Evolutionary conservation across 176 grass and related monocot species (phyloP).

Genomic region (Oryza brachyantha): DNA sequence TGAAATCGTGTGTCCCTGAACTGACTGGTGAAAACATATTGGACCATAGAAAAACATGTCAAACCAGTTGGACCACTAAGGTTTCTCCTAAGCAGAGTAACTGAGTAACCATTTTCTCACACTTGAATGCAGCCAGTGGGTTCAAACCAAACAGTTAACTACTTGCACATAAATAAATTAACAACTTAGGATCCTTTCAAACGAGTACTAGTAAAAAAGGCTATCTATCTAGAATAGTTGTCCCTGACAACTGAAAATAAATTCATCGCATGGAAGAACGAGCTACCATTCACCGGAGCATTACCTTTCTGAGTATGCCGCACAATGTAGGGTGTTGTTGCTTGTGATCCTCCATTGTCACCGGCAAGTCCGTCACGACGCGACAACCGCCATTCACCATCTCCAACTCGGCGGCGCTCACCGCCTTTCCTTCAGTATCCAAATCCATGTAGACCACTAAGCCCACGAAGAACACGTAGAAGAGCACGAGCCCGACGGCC

Average conservation of each 20-base stretch:
- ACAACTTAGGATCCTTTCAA: background rate
- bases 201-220: background rate
- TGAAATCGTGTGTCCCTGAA: background rate
- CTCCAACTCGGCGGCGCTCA: conserved; percentile 33
- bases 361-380: conserved; percentile 19
- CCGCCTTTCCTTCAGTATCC: conserved; percentile 30
- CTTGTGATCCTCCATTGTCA: conserved; percentile 22
- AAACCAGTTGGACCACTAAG: background rate
- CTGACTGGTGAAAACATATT: background rate
- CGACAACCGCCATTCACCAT: conserved; percentile 31
- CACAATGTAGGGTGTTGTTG: background rate
- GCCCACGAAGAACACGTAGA: conserved; percentile 86
- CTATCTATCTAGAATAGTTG: background rate
- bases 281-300: background rate
- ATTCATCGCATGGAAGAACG: background rate
- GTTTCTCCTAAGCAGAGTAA: background rate
- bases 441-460: conserved; percentile 91
- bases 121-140: background rate
- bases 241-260: background rate
- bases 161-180: background rate
- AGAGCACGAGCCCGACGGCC: conserved; percentile 65
- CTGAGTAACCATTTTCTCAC: background rate
- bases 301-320: conserved; percentile 56
- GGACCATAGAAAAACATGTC: background rate
- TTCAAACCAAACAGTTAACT: background rate